Conservation (phyloP, 805 yeast species). For the Candida nemodendra region DNA sequence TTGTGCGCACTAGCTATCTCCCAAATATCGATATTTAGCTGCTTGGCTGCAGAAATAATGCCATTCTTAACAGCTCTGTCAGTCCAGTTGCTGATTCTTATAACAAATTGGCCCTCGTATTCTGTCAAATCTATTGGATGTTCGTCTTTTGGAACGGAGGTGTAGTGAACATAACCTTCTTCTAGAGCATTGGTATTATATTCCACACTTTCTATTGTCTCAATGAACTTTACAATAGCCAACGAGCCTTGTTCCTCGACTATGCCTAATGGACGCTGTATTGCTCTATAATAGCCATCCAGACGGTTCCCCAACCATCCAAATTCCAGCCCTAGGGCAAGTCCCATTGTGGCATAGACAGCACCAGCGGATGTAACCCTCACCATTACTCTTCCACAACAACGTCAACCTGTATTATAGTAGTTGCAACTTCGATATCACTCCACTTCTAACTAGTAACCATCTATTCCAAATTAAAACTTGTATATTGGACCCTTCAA, state of each 20-base stretch:
- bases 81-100: slow-evolving; percentile 38
- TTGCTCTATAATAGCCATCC: not conserved
- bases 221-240: not conserved
- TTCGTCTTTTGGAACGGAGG: slow-evolving; percentile 26
- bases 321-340: not conserved
- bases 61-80: slow-evolving; percentile 19
- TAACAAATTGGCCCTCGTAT: slow-evolving; percentile 43
- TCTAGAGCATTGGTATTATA: slow-evolving; percentile 6
- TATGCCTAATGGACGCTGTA: not conserved
- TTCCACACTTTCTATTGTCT: slow-evolving; percentile 1
- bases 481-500: no score
- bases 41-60: slow-evolving; percentile 23
- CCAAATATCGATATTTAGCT: slow-evolving; percentile 44
- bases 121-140: slow-evolving; percentile 42
- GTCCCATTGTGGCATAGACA: no score
- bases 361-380: no score
- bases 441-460: no score
- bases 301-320: not conserved
- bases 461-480: no score
- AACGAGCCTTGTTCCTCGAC: not conserved
- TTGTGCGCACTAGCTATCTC: slow-evolving; percentile 37
- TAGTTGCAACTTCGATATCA: no score
- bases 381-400: no score
- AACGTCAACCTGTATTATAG: no score
- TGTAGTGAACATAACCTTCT: slow-evolving; percentile 30